Evolutionary conservation across 345 rosid genomes (phyloP), one percentile per base, ranked within the genome.

Genomic region (Ricinus communis): DNA sequence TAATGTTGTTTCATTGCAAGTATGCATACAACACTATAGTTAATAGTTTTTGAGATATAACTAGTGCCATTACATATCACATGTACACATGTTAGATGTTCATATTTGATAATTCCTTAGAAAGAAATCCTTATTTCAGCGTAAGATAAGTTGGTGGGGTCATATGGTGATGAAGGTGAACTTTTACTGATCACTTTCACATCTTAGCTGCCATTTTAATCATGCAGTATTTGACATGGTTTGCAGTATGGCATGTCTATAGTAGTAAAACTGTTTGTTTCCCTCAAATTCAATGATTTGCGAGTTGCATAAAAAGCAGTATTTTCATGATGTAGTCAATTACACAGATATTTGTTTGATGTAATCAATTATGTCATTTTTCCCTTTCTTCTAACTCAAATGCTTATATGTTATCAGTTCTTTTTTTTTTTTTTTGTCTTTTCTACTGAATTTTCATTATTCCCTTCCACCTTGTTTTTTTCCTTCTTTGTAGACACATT

Each of bases 401-500:
- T 51, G 16, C 61, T 70, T 22, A 8, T 27, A 9, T 30, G 51
- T 21, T 14, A 18, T 56, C 56, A 47, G n/a, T 55, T 43, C 8
- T 33, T 24, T 55, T 24, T 55, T 43, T 43, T 33, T 24, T 55
- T 43, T 43, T 14, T 64, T 31, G 49, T 46, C 40, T 53, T 69
- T 66, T 66, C 19, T 51, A 33, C 73, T 71, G 54, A 74, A 28
- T 45, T 13, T 27, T 55, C n/a, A n/a, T 19, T 33, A 52, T 45
- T 62, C 28, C 8, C 11, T 52, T 41, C 28, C 52, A 55, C 43
- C 45, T 10, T 46, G 1, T 21, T 72, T 70, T 45, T 52, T 65
- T 79, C 57, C 31, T 31, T 25, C 52, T 74, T 77, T 84, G 84
- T 77, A 91, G 93, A 84, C 93, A 52, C 92, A 91, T 81, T 91